Evolutionary conservation across 2,329 filamentous ascomycete genomes (phyloP).

Genomic region (Mollisia scopiformis): DNA sequence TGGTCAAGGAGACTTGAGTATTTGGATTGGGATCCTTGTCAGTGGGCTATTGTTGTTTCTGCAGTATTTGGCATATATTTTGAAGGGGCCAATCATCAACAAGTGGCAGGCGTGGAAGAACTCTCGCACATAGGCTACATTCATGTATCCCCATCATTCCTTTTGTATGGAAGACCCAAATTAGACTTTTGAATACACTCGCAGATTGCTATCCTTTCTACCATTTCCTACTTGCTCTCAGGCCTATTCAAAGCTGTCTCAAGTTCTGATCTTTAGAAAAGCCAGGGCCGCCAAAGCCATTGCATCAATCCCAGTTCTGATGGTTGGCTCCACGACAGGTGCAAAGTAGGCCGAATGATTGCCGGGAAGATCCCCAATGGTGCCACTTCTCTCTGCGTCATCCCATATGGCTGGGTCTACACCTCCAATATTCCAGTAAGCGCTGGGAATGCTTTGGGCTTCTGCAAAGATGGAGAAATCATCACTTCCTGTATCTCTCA

Average conservation of each 20-base stretch:
- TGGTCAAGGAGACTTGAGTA: no score
- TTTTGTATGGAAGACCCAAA: no score
- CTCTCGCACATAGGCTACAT: no score
- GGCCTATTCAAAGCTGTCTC: background rate
- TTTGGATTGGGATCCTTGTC: no score
- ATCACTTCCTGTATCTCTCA: conserved; percentile 23
- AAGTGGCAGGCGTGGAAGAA: no score
- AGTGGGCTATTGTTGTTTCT: no score
- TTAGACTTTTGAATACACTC: no score
- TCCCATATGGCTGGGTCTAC: conserved; percentile 36
- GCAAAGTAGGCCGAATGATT: conserved; percentile 64
- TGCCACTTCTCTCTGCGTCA: conserved; percentile 15
- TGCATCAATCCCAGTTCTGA: conserved; percentile 54
- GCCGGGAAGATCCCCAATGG: conserved; percentile 41
- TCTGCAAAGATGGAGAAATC: conserved; percentile 51
- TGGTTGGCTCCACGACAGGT: conserved; percentile 60
- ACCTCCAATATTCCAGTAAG: conserved; percentile 46
- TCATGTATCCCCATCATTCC: no score
- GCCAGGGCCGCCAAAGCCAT: conserved; percentile 53
- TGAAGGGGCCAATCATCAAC: no score
- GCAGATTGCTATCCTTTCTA: no score
- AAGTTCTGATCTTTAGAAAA: conserved; percentile 39
- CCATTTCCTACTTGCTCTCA: no score
- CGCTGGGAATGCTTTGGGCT: conserved; percentile 38
- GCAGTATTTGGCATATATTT: no score